A percentile compares a stretch with the other conserved stretches of the same genome.
These are phyloP conservation scores for Cutaneotrichosporon dermatis DNA, from an alignment of 1,284 basidiomycete genomes.

Conservation along the genomic window DNA sequence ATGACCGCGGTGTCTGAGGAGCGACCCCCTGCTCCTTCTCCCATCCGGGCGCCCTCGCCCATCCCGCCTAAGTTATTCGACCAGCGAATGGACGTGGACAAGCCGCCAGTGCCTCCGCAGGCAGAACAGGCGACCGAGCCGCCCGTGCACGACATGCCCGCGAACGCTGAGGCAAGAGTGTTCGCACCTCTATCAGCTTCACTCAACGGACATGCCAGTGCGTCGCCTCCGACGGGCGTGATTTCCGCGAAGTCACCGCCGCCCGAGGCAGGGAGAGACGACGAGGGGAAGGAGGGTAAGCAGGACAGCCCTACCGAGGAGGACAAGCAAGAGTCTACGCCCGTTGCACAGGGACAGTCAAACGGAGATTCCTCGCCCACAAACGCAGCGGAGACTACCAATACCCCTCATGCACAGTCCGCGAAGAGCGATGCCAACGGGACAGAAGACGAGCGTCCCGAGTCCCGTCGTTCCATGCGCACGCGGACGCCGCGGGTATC, in stretches of 20 bases:
- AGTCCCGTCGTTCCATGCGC: constrained; percentile 8
- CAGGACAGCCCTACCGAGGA: neutral
- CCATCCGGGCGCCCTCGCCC: neutral
- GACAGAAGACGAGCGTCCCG: neutral
- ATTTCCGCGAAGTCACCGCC: neutral
- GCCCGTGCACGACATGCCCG: neutral
- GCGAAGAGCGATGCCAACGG: too few relatives aligned
- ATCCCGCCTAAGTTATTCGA: neutral
- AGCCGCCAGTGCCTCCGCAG: neutral
- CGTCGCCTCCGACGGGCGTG: neutral
- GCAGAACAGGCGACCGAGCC: neutral
- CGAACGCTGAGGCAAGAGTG: neutral
- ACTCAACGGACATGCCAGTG: neutral
- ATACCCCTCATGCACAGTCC: neutral
- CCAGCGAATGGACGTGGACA: neutral
- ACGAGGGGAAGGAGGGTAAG: too few relatives aligned
- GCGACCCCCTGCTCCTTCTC: neutral
- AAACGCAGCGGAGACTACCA: neutral
- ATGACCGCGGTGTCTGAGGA: neutral
- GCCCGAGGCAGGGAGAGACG: neutral
- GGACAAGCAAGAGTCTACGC: neutral
- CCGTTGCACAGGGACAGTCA: too few relatives aligned
- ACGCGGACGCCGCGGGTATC: neutral
- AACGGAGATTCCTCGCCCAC: too few relatives aligned
- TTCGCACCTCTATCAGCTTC: neutral